phyloP scores from a whole-genome alignment of 2,329 filamentous ascomycete species.

The Blastomyces emzantsi region DNA sequence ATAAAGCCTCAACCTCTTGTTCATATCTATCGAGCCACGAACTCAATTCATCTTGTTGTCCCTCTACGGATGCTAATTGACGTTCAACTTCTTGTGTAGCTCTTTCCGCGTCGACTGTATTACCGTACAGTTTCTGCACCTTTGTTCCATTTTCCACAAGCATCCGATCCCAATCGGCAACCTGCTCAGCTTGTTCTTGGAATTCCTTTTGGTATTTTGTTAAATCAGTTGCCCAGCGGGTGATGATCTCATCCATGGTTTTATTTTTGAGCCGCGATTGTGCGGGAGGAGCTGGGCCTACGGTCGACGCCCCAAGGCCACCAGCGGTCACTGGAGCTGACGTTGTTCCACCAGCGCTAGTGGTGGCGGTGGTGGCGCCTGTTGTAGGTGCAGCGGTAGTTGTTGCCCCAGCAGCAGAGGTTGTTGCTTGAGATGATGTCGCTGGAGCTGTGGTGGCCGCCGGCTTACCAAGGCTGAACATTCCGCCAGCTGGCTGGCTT shows the following conservation, averaged over 20 bases:
- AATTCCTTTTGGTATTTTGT: conserved; percentile 97
- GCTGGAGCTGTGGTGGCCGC: conserved; percentile 19
- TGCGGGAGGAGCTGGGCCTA: conserved; percentile 66
- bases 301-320: conserved; percentile 60
- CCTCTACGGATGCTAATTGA: conserved; percentile 79
- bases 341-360: conserved; percentile 22
- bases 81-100: conserved; percentile 91
- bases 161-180: conserved; percentile 83
- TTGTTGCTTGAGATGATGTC: conserved; percentile 19
- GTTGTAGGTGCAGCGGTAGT: conserved; percentile 29
- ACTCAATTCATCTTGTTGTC: conserved; percentile 84
- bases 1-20: conserved; percentile 80
- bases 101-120: conserved; percentile 87
- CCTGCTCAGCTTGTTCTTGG: conserved; percentile 76
- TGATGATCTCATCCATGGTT: conserved; percentile 98
- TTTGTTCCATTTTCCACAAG: conserved; percentile 91
- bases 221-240: conserved; percentile 88
- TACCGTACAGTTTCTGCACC: conserved; percentile 85
- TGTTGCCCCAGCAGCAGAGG: conserved; percentile 20
- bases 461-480: conserved; percentile 24
- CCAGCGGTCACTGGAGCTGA: conserved; percentile 26
- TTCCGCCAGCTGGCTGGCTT: conserved; percentile 13
- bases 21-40: conserved; percentile 87
- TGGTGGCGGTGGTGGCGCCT: conserved; percentile 23
- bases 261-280: conserved; percentile 93